Conservation (phyloP, 768 basidiomycete genomes). For the Podaxis sp. region DNA sequence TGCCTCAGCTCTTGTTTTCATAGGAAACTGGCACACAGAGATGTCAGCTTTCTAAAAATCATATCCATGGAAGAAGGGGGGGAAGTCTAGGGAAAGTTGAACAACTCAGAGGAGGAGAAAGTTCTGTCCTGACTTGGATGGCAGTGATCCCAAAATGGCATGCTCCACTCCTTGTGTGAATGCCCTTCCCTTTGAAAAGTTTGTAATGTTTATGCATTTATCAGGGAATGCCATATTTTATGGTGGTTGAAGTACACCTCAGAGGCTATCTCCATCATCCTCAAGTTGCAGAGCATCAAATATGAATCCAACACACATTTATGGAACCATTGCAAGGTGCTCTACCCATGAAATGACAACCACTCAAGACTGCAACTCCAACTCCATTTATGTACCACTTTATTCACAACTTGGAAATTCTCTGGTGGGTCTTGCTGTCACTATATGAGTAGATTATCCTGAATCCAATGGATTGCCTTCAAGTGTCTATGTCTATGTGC, state of each 20-base stretch:
- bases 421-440: neutral
- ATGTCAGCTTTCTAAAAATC: neutral
- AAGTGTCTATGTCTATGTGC: neutral
- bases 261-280: neutral
- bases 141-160: no score
- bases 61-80: neutral
- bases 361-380: neutral
- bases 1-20: neutral
- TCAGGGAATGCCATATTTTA: neutral
- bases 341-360: neutral
- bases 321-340: neutral
- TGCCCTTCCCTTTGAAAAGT: no score
- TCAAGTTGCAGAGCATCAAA: neutral
- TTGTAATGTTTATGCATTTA: no score
- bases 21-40: slow-evolving; percentile 5
- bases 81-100: neutral
- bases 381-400: neutral
- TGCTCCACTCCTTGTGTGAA: neutral
- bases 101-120: slow-evolving; percentile 4
- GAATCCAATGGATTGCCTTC: neutral
- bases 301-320: neutral
- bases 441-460: neutral
- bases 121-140: neutral
- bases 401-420: neutral
- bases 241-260: neutral